Conservation (phyloP, 2,329 filamentous ascomycete species). For the Ophiostoma pallidulum region DNA sequence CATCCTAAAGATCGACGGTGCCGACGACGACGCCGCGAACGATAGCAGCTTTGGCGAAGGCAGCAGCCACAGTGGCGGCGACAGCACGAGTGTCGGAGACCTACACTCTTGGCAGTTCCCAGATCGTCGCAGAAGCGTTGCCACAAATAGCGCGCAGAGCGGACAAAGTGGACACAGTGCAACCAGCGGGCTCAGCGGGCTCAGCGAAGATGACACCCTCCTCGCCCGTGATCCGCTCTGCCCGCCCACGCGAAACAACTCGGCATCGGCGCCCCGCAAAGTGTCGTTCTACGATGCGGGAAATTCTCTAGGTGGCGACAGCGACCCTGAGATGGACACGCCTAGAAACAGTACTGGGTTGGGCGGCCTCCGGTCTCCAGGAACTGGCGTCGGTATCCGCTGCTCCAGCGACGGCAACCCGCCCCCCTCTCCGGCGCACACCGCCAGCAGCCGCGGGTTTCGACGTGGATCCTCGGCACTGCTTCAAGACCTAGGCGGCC, state of each 20-base stretch:
- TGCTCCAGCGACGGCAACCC: slow-evolving; percentile 29
- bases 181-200: slow-evolving; percentile 26
- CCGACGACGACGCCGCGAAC: slow-evolving; percentile 21
- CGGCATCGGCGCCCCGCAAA: slow-evolving; percentile 39
- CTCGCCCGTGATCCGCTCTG: slow-evolving; percentile 29
- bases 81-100: slow-evolving; percentile 22
- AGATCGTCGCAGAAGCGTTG: slow-evolving; percentile 24
- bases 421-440: slow-evolving; percentile 30
- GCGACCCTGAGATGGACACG: slow-evolving; percentile 16
- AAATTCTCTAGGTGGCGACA: slow-evolving; percentile 51
- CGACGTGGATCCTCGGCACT: slow-evolving; percentile 47
- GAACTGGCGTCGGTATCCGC: slow-evolving; percentile 18
- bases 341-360: slow-evolving; percentile 30
- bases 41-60: slow-evolving; percentile 11
- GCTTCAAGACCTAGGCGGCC: slow-evolving; percentile 49
- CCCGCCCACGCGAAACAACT: slow-evolving; percentile 30
- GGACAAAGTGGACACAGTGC: slow-evolving; percentile 18
- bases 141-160: slow-evolving; percentile 23
- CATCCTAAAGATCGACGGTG: slow-evolving; percentile 26
- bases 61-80: background rate
- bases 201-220: slow-evolving; percentile 36
- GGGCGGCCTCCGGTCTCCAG: slow-evolving; percentile 26
- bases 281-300: slow-evolving; percentile 83
- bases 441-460: slow-evolving; percentile 35
- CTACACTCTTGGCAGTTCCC: slow-evolving; percentile 42